A percentile compares a stretch with the other conserved stretches of the same genome.
Evolutionary conservation across 148 eudicot genomes (phyloP).

Genomic region (Vaccinium corymbosum): DNA sequence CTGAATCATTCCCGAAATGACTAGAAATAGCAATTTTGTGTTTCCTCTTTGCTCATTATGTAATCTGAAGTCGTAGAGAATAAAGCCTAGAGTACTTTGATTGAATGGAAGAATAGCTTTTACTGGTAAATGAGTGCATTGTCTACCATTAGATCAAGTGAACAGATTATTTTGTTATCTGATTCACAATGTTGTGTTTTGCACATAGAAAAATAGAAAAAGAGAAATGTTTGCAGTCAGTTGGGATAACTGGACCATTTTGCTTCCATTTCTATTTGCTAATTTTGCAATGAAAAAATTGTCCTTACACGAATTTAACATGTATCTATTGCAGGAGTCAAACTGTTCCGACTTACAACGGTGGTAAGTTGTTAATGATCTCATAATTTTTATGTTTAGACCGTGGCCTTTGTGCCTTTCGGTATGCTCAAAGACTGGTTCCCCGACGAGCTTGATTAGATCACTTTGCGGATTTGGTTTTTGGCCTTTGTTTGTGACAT

Average conservation of each 20-base stretch:
- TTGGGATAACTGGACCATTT: neutral
- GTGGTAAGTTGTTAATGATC: slow-evolving; percentile 15
- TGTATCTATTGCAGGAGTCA: slow-evolving; percentile 20
- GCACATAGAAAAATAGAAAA: neutral
- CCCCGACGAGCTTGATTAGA: neutral
- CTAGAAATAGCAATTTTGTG: neutral
- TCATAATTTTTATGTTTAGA: neutral
- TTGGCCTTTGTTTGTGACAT: neutral
- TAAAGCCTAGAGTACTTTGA: neutral
- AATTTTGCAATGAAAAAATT: neutral
- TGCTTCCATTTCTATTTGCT: neutral
- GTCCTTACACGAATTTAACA: neutral
- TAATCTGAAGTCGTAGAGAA: neutral
- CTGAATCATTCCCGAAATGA: neutral
- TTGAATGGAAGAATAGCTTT: neutral
- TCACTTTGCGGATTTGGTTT: neutral
- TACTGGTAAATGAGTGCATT: neutral
- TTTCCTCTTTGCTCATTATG: neutral
- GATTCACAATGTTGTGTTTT: slow-evolving; percentile 14
- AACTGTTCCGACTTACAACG: neutral
- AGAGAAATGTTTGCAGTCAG: neutral
- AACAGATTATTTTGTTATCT: neutral
- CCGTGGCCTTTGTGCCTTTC: neutral
- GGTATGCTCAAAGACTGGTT: neutral
- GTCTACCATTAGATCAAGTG: neutral